These are phyloP conservation scores for Phytophthora sp. DNA, from an alignment of 352 stramenopile species.

Conservation along the genomic window DNA sequence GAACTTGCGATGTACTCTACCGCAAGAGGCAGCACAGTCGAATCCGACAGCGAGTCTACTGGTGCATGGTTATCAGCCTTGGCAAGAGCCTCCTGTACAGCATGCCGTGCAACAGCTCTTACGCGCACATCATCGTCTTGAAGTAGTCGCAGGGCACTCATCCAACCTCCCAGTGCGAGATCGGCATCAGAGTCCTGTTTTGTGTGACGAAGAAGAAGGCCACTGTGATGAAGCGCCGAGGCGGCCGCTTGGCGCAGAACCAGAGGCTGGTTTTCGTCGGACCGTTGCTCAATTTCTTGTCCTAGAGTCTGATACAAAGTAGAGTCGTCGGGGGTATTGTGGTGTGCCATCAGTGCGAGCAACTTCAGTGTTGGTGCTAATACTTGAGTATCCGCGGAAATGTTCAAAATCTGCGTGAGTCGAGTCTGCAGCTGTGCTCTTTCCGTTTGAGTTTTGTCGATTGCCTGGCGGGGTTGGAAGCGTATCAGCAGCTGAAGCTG, in stretches of 20 bases:
- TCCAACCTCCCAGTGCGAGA: conserved; percentile 58
- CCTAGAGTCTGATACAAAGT: conserved; percentile 33
- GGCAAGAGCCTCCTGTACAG: conserved; percentile 43
- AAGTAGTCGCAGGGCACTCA: conserved; percentile 61
- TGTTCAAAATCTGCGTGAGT: conserved; percentile 33
- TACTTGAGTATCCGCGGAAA: conserved; percentile 57
- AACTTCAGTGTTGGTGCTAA: conserved; percentile 63
- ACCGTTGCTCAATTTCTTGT: conserved; percentile 53
- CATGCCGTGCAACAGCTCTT: conserved; percentile 30
- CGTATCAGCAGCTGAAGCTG: conserved; percentile 59
- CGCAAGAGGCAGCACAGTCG: conserved; percentile 54
- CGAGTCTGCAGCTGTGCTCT: conserved; percentile 26
- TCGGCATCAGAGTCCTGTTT: conserved; percentile 12
- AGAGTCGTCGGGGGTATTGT: conserved; percentile 17
- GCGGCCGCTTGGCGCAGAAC: conserved; percentile 64
- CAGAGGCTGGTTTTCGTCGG: conserved; percentile 61
- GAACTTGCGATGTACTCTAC: conserved; percentile 52
- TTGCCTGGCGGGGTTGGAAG: conserved; percentile 33
- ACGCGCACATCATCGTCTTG: conserved; percentile 71
- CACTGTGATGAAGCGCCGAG: conserved; percentile 53
- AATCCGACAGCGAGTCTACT: conserved; percentile 49
- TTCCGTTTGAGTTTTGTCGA: conserved; percentile 8
- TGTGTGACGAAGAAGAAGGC: conserved; percentile 39
- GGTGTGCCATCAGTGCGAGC: conserved; percentile 48
- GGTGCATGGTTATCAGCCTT: not conserved